phyloP scores from a whole-genome alignment of 345 rosid genomes.

The Barbarea vulgaris region DNA sequence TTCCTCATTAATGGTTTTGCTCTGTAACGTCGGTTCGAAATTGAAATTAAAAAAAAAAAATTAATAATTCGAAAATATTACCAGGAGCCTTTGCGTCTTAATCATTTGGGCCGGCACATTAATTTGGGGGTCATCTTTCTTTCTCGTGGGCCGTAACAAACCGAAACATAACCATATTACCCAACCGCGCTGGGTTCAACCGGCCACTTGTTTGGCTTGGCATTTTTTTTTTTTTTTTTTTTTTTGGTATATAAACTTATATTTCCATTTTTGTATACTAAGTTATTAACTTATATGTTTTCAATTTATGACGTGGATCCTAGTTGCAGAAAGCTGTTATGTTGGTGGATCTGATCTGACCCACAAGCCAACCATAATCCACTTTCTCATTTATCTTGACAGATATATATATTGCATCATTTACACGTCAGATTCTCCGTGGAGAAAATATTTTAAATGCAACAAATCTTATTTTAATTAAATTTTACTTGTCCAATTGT shows the following conservation, averaged over 20 bases:
- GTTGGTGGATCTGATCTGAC: constrained; percentile 24
- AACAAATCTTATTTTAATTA: neutral
- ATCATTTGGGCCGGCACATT: constrained; percentile 25
- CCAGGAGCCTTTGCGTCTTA: neutral
- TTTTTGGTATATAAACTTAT: too few species aligned
- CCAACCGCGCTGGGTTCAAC: constrained; percentile 3
- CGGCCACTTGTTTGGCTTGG: neutral
- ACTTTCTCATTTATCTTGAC: constrained; percentile 31
- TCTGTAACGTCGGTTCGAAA: constrained; percentile 27
- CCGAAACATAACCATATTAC: constrained; percentile 18
- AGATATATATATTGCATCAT: constrained; percentile 10
- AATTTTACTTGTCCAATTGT: neutral
- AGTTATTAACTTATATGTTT: constrained; percentile 3
- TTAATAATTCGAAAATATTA: neutral
- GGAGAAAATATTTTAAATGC: neutral
- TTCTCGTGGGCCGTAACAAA: constrained; percentile 20
- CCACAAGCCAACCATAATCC: constrained; percentile 21
- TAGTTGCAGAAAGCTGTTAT: constrained; percentile 23
- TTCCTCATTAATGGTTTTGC: constrained; percentile 34
- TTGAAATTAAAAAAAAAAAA: neutral
- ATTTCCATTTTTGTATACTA: neutral
- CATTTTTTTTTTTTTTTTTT: too few species aligned
- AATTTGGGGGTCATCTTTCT: neutral
- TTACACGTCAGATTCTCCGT: constrained; percentile 29
- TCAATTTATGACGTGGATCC: constrained; percentile 32